These are phyloP conservation scores for Saccharomycopsis lassenensis DNA, from an alignment of 805 yeast species.

Conservation along the genomic window DNA sequence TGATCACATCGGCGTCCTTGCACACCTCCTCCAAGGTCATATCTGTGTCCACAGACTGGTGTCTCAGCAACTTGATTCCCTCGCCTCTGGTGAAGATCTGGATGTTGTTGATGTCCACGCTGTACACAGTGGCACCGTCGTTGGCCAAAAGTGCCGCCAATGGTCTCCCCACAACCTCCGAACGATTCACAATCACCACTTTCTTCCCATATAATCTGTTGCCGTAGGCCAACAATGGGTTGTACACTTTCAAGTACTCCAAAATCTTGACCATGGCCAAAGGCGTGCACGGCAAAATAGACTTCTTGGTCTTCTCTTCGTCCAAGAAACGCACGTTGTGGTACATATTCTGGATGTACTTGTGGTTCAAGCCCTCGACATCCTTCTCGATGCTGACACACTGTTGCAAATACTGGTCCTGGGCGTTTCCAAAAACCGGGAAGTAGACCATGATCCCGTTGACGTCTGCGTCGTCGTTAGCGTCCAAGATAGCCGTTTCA, in stretches of 20 bases:
- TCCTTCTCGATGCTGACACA: slow-evolving; percentile 86
- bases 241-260: slow-evolving; percentile 84
- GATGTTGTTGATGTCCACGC: slow-evolving; percentile 77
- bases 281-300: slow-evolving; percentile 94
- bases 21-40: slow-evolving; percentile 53
- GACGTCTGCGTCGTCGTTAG: slow-evolving; percentile 64
- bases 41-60: slow-evolving; percentile 57
- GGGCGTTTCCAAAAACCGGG: slow-evolving; percentile 93
- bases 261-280: slow-evolving; percentile 87
- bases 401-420: slow-evolving; percentile 93
- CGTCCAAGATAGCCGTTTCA: slow-evolving; percentile 73
- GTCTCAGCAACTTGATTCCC: slow-evolving; percentile 70
- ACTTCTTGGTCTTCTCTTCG: slow-evolving; percentile 48
- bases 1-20: slow-evolving; percentile 73
- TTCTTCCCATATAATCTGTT: slow-evolving; percentile 91
- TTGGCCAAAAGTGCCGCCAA: slow-evolving; percentile 91
- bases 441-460: slow-evolving; percentile 95
- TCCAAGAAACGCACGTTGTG: slow-evolving; percentile 86
- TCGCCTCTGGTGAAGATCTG: slow-evolving; percentile 94
- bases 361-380: slow-evolving; percentile 89
- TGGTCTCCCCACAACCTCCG: slow-evolving; percentile 97
- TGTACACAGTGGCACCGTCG: slow-evolving; percentile 94
- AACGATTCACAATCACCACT: slow-evolving; percentile 79
- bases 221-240: slow-evolving; percentile 71
- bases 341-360: slow-evolving; percentile 87